These are phyloP conservation scores for Hippophae gyantsensis DNA, from an alignment of 306 rosid species.

Conservation along the genomic window DNA sequence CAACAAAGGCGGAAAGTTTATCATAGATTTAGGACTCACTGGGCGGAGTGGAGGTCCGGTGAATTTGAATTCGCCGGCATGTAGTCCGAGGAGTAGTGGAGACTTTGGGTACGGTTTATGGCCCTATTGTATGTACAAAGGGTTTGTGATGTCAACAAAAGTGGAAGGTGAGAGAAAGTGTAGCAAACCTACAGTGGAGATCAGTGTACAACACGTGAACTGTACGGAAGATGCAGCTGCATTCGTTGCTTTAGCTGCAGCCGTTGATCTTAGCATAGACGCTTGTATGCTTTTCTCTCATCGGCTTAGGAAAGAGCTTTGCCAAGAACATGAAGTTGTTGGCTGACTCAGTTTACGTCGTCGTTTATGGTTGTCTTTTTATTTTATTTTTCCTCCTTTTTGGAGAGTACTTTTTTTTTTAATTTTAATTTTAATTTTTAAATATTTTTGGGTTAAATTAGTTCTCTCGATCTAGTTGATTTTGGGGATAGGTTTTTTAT, in stretches of 20 bases:
- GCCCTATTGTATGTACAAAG: slow-evolving; percentile 18
- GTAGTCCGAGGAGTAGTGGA: slow-evolving; percentile 14
- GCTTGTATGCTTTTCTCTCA: slow-evolving; percentile 34
- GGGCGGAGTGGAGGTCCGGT: slow-evolving; percentile 20
- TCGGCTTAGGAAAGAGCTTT: slow-evolving; percentile 32
- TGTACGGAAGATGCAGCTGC: slow-evolving; percentile 51
- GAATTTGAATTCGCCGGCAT: slow-evolving; percentile 26
- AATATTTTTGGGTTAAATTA: too few species aligned
- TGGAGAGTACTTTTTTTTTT: too few species aligned
- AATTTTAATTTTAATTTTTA: too few species aligned
- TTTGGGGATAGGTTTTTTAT: too few species aligned
- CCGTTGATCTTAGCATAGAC: slow-evolving; percentile 44
- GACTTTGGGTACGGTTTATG: slow-evolving; percentile 27
- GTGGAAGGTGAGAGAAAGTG: slow-evolving; percentile 34
- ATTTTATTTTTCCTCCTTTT: too few species aligned
- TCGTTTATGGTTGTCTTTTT: too few species aligned
- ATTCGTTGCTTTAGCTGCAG: slow-evolving; percentile 45
- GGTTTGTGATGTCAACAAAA: slow-evolving; percentile 45
- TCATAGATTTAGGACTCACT: slow-evolving; percentile 23
- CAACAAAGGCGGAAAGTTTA: slow-evolving; percentile 28
- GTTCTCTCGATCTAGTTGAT: too few species aligned
- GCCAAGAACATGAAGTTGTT: too few species aligned
- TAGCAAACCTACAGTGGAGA: slow-evolving; percentile 35
- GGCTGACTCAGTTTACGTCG: too few species aligned
- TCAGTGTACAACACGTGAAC: slow-evolving; percentile 39